Base-by-base conservation (phyloP, 2,329 filamentous ascomycete species). In the Hyphodiscus sp. region DNA sequence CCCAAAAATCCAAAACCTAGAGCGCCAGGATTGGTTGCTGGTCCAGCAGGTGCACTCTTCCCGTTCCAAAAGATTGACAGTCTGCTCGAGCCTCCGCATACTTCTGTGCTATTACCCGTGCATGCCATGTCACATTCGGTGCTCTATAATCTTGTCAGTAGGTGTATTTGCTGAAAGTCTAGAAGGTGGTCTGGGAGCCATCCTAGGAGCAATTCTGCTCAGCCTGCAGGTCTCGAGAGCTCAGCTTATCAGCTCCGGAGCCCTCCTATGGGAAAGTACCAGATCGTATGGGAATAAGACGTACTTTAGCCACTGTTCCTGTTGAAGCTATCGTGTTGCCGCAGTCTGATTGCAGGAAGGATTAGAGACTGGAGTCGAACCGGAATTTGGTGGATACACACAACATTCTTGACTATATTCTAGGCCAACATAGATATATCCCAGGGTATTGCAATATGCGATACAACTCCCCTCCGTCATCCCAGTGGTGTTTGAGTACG, bases 51-150 rank as follows among this genome's bases (percentile, higher is more conserved):
- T 10, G 58, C 50, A 16, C 49, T 55, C 15, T 59, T 44, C n/a
- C 62, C 63, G 26, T 55, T 66, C 59, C 59, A 63, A 47, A 63
- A 64, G 7, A 63, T 26, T 20, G 57, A 65, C 23, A 63, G 33
- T 18, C 60, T 53, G 29, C 45, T 55, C 18, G 45, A 9, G 3
- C 59, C 63, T 42, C 66, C 67, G 51, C 67, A 68, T 16, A 54
- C 54, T 52, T 68, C 58, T 8, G 57, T 59, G 11, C 50, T 23
- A 29, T 63, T 62, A 1, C 65, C 66, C 42, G 57, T 46, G 38
- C 66, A 69, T 2, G 60, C 47, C 58, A 65, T 66, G 19, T 54
- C 63, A 44, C 62, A 64, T 47, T 61, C 59, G n/a, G 56, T 56
- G 8, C 48, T 41, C 23, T 26, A 26, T 26, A 3, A 26, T 3